phyloP scores from a whole-genome alignment of 192 early-diverging fungal species.

The Diversispora eburnea region DNA sequence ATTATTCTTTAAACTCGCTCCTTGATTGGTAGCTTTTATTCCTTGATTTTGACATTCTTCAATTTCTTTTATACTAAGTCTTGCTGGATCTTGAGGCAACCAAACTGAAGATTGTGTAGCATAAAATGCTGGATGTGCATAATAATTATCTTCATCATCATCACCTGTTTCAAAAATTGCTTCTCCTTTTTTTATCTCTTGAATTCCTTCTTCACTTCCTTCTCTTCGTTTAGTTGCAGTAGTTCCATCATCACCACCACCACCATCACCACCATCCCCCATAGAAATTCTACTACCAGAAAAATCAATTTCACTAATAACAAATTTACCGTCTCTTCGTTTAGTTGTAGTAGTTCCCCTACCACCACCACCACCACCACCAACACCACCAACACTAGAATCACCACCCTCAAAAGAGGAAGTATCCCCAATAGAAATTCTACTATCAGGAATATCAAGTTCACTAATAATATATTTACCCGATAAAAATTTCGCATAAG shows the following conservation, averaged over 20 bases:
- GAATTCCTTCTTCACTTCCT: background rate
- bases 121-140: background rate
- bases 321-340: background rate
- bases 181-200: background rate
- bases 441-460: no score
- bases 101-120: background rate
- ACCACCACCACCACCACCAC: no score
- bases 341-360: no score
- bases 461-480: background rate
- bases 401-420: no score
- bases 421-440: no score
- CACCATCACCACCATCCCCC: no score
- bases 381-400: no score
- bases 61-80: background rate
- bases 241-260: background rate
- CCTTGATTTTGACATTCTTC: background rate
- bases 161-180: background rate
- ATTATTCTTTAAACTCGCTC: background rate
- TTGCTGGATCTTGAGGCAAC: background rate
- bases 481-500: constrained; percentile 22
- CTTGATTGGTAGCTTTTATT: background rate
- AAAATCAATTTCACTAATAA: no score
- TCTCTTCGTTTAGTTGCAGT: background rate
- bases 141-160: background rate
- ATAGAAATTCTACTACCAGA: no score